Base-by-base conservation (phyloP, 2,329 filamentous ascomycete species). In the Claviceps humidiphila region DNA sequence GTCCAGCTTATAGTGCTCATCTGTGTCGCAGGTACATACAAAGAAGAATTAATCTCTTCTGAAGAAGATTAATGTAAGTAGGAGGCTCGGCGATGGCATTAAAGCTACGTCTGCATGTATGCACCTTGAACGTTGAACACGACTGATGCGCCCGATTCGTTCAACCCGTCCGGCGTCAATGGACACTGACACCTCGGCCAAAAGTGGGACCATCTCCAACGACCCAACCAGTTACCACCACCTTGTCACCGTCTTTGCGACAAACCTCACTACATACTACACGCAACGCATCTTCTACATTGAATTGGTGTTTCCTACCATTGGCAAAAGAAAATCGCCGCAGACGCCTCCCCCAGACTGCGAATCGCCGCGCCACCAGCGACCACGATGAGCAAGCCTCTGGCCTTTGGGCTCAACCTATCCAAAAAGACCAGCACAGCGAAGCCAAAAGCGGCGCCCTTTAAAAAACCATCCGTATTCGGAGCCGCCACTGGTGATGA, bases 401-500 rank as follows among this genome's bases (percentile, higher is more conserved):
- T 76, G 22, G 70, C 72, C 41, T 75, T 74, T 58, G 82, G 82
- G 49, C 72, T 86, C 41, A 85, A 78, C 60, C 58, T 81, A 45
- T 67, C 74, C 49, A 83, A 81, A 61, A 86, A 84, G 64, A 63
- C 73, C 2, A 68, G 67, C 51, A 66, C 67, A 54, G 66, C 72
- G 2, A 81, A 78, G 59, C 68, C 74, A 4, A 68, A 68, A 34
- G 73, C 74, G 3, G 63, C 68, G 1, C 42, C 49, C 5, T 40
- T 49, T 5, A 78, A 74, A 58, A 69, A 73, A 58, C 81, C 76
- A 61, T 68, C 75, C 1, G 73, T 80, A 56, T 81, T 86, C 58
- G 79, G 78, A 56, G 77, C 75, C 56, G 76, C 76, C 42, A 58
- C 74, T 55, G 75, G 34, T 6, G 44, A 34, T 9, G 42, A 44